Conservation (phyloP, 1,139 yeast genomes). For the Taiozyma sp. region DNA sequence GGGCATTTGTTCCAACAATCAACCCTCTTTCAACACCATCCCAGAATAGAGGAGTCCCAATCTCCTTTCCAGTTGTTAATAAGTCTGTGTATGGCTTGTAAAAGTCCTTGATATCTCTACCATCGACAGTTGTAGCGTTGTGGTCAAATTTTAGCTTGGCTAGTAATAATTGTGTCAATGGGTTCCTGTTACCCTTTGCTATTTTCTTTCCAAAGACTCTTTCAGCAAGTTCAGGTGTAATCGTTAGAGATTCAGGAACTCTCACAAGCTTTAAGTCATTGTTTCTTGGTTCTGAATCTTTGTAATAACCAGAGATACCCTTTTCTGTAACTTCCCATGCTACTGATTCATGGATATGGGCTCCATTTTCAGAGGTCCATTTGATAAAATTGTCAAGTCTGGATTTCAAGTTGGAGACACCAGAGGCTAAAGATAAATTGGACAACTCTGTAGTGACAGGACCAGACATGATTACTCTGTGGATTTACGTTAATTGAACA, state of each 20-base stretch:
- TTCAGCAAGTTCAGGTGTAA: constrained; percentile 42
- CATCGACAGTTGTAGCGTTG: constrained; percentile 14
- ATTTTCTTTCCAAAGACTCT: constrained; percentile 30
- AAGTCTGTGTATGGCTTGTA: constrained; percentile 48
- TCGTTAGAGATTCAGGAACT: constrained; percentile 36
- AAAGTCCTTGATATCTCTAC: constrained; percentile 26
- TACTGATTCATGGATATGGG: constrained; percentile 33
- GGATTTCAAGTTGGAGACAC: neutral
- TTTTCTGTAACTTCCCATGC: constrained; percentile 25
- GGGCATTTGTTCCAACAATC: constrained; percentile 60
- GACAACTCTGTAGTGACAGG: neutral
- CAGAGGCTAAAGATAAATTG: neutral
- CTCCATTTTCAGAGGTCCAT: constrained; percentile 53
- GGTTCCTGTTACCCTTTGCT: constrained; percentile 34
- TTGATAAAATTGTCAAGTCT: constrained; percentile 25
- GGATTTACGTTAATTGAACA: neutral
- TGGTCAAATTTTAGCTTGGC: constrained; percentile 35
- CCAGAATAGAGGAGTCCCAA: constrained; percentile 67
- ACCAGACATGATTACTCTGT: neutral
- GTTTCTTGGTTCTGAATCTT: constrained; percentile 5
- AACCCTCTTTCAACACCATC: constrained; percentile 41
- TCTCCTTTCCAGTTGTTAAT: constrained; percentile 48
- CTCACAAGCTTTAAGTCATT: constrained; percentile 23
- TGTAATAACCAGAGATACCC: constrained; percentile 38
- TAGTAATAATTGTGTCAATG: constrained; percentile 43